Percentiles rank a stretch among this genome's conserved stretches.
phyloP scores from a whole-genome alignment of 441 rosid species.

The Kokia cookei region DNA sequence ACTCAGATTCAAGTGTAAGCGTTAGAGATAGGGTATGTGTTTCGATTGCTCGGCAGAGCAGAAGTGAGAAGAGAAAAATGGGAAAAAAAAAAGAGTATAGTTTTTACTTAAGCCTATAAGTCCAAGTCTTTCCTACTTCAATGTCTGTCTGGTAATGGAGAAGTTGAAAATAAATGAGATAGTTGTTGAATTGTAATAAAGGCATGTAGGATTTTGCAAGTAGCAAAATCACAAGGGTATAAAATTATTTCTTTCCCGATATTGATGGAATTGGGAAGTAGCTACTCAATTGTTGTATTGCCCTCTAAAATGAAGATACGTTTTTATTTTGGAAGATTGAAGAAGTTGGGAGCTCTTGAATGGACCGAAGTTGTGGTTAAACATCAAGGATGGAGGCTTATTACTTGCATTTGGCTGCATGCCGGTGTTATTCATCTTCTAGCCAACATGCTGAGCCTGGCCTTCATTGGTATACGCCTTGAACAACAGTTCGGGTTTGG shows the following conservation, averaged over 20 bases:
- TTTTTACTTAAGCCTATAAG: not conserved
- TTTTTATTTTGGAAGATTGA: slow-evolving; percentile 29
- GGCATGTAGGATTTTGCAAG: not conserved
- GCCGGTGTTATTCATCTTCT: slow-evolving; percentile 51
- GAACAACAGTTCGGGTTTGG: slow-evolving; percentile 88
- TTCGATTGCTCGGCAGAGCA: no score
- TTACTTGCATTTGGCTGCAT: slow-evolving; percentile 52
- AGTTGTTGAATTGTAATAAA: not conserved
- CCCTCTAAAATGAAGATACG: not conserved
- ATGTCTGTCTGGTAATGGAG: not conserved
- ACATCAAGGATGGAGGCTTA: slow-evolving; percentile 51
- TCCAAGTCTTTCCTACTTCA: not conserved
- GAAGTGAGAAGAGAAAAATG: no score
- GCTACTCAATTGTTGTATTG: not conserved
- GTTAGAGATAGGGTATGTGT: no score
- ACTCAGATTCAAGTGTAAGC: no score
- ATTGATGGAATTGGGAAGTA: not conserved
- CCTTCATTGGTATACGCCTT: slow-evolving; percentile 66
- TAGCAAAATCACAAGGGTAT: not conserved
- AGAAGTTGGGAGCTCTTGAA: slow-evolving; percentile 45
- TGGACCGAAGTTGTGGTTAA: slow-evolving; percentile 34
- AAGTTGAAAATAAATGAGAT: not conserved
- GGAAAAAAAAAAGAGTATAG: no score
- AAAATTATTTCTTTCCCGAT: not conserved
- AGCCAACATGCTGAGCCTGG: slow-evolving; percentile 38